phyloP scores from a whole-genome alignment of 2,329 filamentous ascomycete genomes.

The Aspergillus ustus region DNA sequence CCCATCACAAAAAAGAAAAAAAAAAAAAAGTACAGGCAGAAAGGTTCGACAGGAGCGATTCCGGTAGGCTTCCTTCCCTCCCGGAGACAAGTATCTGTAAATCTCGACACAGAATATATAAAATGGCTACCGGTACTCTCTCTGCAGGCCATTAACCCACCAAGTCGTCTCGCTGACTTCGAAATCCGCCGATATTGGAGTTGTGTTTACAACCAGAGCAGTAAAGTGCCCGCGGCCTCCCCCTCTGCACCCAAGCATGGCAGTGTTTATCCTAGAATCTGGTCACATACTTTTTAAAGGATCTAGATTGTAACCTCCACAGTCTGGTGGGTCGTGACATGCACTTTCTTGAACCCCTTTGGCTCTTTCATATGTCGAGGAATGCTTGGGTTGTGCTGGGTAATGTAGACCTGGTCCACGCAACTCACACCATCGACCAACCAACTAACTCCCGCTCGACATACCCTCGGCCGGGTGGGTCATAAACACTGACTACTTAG shows the following conservation, averaged over 20 bases:
- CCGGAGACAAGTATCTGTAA: too few species aligned
- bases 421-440: constrained; percentile 30
- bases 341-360: constrained; percentile 69
- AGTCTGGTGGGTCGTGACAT: constrained; percentile 63
- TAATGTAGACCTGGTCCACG: constrained; percentile 3
- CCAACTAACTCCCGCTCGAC: too few species aligned
- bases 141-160: constrained; percentile 69
- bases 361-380: constrained; percentile 65
- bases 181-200: constrained; percentile 58
- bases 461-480: too few species aligned
- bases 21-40: too few species aligned
- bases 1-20: too few species aligned
- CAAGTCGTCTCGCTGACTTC: constrained; percentile 65
- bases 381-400: constrained; percentile 73
- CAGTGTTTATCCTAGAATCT: constrained; percentile 73
- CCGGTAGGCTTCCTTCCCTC: too few species aligned
- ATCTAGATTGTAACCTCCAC: constrained; percentile 60
- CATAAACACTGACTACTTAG: too few species aligned
- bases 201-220: constrained; percentile 64
- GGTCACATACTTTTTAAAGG: constrained; percentile 65
- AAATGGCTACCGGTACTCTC: too few species aligned
- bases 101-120: too few species aligned
- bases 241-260: constrained; percentile 68
- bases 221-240: constrained; percentile 68
- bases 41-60: too few species aligned